Evolutionary conservation across 2,329 filamentous ascomycete species (phyloP), one percentile per base, ranked within the genome.

Genomic region (Lachnellula suecica): DNA sequence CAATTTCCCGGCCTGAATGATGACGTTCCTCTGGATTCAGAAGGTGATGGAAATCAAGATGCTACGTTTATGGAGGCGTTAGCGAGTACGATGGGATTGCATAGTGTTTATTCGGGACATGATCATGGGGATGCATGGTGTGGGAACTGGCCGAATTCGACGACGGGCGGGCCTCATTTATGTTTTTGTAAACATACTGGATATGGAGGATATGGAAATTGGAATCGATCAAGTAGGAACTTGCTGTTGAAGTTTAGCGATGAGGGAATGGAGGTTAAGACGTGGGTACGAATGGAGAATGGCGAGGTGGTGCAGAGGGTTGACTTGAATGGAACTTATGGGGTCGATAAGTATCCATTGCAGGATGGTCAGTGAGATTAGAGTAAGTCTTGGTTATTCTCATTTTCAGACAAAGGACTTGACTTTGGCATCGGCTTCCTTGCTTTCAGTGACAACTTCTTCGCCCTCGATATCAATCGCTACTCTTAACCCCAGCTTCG

Each of bases 201-300:
- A 0, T 89, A 89, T 50, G 87, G 85, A 0, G 86, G 87, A 0
- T 89, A 89, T 59, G 83, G 84, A 0, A 73, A 74, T 42, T 87
- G 81, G 80, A 77, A 78, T 9, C 78, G 85, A 0, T 86, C 85
- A 1, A 75, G 77, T 4, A 72, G 83, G 1, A 79, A 85, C 59
- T 69, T 87, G 11, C 59, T 74, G 2, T 58, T 86, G 1, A 69
- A 74, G 2, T 70, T 79, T 37, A 63, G 70, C 1, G 66, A 66
- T 20, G 61, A 82, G 15, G 60, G 61, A 40, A 59, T 70, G 19
- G 73, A 74, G 13, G 67, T 82, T 0, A 74, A 83, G 29, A 85
- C 82, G 0, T 87, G 82, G 76, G 79, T 85, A 34, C 73, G 82
- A 2, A 70, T 87, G 25, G 83, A 87, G 61, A 74, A 77, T 42